Evolutionary conservation across 1,139 yeast genomes (phyloP), one percentile per base, ranked within the genome.

Genomic region (Petasospora fabianii): DNA sequence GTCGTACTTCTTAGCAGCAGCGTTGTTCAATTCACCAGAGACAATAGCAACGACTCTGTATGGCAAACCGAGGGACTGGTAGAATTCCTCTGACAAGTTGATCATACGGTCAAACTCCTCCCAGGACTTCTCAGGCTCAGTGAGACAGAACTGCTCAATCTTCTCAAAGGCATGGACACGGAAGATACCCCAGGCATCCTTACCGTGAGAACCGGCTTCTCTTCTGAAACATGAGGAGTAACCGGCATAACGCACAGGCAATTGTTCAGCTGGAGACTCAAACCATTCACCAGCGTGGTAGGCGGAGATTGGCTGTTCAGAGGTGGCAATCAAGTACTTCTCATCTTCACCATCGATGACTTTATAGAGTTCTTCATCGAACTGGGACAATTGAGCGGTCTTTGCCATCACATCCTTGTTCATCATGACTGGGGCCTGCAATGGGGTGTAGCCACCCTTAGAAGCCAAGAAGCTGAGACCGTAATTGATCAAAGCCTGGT

Each of bases 101-200:
- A 92, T 90, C 98, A 92, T 92, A 63, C 84, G 78, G 62, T 92
- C 97, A 57, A 94, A 92, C 73, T 90, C 97, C 47, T 76, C 80
- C 98, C 97, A 92, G 6, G 97, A 90, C 61, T 90, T 87, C 64
- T 90, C 98, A 44, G 98, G 98, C 71, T 92, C 98, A 43, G 97
- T 83, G 56, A 92, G 67, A 52, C 85, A 84, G 62, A 90, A 92
- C 69, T 94, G 98, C 71, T 92, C 99, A 58, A 92, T 87, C 71
- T 92, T 92, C 69, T 94, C 98, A 60, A 92, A 92, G 42, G 95
- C 95, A 63, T 92, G 99, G 44, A 92, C 98, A 69, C 99, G 83
- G 80, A 92, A 92, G 54, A 94, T 90, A 68, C 99, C 98, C 98
- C 99, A 94, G 34, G 99, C 98, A 61, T 92, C 99, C 68, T 92